Conservation (phyloP, 139 green algal genomes). For the Tetradesmus obliquus region DNA sequence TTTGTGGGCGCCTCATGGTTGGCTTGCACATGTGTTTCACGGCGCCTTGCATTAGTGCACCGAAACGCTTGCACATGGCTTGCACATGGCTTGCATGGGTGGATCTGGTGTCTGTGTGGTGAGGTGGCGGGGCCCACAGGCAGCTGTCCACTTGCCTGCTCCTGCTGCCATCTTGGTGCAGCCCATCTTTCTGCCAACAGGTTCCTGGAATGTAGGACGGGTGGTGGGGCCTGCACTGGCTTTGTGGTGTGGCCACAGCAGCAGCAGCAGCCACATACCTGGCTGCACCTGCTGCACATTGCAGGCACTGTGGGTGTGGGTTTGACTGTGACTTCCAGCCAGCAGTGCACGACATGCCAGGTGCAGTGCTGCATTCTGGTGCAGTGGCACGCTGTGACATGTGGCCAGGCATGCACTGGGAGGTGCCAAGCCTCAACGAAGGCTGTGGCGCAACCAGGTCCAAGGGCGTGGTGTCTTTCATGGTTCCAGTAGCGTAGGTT, state of each 20-base stretch:
- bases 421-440: no score
- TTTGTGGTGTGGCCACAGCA: not conserved
- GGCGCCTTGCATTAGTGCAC: not conserved
- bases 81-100: not conserved
- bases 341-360: no score
- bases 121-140: no score
- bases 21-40: not conserved
- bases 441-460: no score
- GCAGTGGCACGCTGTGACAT: not conserved
- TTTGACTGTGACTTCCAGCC: not conserved
- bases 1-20: not conserved
- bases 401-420: not conserved
- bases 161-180: not conserved
- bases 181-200: no score
- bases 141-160: not conserved
- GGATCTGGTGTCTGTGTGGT: not conserved
- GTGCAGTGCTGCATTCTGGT: not conserved
- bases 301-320: not conserved
- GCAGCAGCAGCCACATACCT: not conserved
- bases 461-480: no score
- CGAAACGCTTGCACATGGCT: not conserved
- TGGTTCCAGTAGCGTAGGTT: not conserved
- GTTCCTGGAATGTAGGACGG: no score
- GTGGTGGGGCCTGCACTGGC: no score
- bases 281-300: not conserved